Evolutionary conservation across 1,284 basidiomycete genomes (phyloP).

Genomic region (Boletus hoseneyae): DNA sequence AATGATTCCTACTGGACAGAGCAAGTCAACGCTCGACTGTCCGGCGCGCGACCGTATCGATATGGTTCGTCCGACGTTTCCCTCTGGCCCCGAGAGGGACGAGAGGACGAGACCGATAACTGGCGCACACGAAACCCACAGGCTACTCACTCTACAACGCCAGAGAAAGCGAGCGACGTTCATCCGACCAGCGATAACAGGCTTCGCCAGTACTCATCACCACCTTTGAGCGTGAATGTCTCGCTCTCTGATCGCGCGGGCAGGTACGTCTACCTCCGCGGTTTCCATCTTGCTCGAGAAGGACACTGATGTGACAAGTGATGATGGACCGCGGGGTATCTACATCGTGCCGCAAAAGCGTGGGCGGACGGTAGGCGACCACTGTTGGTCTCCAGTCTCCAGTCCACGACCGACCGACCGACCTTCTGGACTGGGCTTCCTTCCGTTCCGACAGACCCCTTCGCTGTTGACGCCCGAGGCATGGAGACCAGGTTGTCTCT

Average conservation of each 20-base stretch:
- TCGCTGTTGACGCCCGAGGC: background rate
- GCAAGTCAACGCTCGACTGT: conserved; percentile 7
- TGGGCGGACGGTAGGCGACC: background rate
- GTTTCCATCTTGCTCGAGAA: background rate
- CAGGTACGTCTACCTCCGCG: conserved; percentile 5
- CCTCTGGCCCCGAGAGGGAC: conserved; percentile 1
- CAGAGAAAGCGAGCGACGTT: background rate
- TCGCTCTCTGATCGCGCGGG: background rate
- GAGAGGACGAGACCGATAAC: conserved; percentile 6
- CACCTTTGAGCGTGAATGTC: background rate
- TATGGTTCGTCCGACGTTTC: background rate
- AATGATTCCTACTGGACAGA: conserved; percentile 11
- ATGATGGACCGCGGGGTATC: background rate
- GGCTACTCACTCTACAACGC: background rate
- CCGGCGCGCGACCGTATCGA: background rate
- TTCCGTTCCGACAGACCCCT: conserved; percentile 8
- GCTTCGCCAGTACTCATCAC: conserved; percentile 7
- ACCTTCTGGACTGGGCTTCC: conserved; percentile 1
- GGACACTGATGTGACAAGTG: background rate
- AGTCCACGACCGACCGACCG: background rate
- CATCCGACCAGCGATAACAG: background rate
- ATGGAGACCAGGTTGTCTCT: conserved; percentile 17
- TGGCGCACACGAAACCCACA: conserved; percentile 13
- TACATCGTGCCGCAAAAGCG: conserved; percentile 25
- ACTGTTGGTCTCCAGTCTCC: background rate